A percentile compares a stretch with the other conserved stretches of the same genome.
phyloP scores from a whole-genome alignment of 306 rosid genomes.

The Glycine soja region DNA sequence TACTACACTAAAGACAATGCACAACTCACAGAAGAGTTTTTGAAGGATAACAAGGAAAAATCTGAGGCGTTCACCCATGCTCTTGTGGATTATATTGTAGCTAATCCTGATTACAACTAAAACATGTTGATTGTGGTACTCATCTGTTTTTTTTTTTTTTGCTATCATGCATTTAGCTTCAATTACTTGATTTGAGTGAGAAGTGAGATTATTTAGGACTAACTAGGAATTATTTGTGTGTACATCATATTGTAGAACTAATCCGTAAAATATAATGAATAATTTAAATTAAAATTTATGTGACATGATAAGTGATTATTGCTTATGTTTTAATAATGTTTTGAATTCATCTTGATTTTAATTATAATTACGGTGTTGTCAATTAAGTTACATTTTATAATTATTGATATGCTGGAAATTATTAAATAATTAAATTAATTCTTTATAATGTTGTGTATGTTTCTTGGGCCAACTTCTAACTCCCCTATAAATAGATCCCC shows the following conservation, averaged over 20 bases:
- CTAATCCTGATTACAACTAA: constrained; percentile 59
- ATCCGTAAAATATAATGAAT: not conserved
- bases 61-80: constrained; percentile 51
- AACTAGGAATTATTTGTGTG: not conserved
- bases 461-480: no score
- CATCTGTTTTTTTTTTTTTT: not conserved
- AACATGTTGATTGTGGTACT: not conserved
- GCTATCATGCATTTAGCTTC: not conserved
- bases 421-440: no score
- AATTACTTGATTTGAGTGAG: not conserved
- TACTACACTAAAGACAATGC: no score
- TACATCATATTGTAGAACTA: not conserved
- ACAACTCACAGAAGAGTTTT: no score
- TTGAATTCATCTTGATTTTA: no score
- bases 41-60: constrained; percentile 44
- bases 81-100: constrained; percentile 57
- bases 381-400: no score
- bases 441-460: no score
- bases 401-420: no score
- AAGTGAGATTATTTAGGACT: not conserved
- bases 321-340: no score
- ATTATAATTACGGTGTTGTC: no score
- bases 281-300: not conserved
- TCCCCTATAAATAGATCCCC: no score
- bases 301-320: no score